These are phyloP conservation scores for Beauveria medogensis DNA, from an alignment of 2,329 filamentous ascomycete genomes.

Conservation along the genomic window DNA sequence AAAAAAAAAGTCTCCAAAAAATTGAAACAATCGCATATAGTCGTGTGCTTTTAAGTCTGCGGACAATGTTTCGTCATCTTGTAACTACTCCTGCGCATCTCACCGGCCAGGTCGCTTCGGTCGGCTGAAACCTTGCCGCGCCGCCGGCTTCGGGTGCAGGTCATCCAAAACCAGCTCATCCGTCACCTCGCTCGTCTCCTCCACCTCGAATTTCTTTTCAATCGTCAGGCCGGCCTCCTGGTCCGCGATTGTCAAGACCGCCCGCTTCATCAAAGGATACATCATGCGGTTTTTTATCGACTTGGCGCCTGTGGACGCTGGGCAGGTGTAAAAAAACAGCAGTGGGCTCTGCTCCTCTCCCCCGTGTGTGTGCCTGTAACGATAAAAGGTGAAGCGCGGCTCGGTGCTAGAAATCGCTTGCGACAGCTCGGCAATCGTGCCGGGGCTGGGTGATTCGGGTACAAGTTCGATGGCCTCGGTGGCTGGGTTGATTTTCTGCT, in stretches of 20 bases:
- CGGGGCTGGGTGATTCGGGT: slow-evolving; percentile 39
- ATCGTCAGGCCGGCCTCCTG: slow-evolving; percentile 56
- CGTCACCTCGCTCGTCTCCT: slow-evolving; percentile 62
- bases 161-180: slow-evolving; percentile 58
- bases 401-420: slow-evolving; percentile 55
- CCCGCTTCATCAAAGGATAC: slow-evolving; percentile 64
- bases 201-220: slow-evolving; percentile 62
- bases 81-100: slow-evolving; percentile 9
- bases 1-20: neutral
- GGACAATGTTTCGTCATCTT: neutral
- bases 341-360: slow-evolving; percentile 49
- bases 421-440: slow-evolving; percentile 50
- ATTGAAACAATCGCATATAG: neutral
- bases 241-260: slow-evolving; percentile 59
- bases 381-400: slow-evolving; percentile 73
- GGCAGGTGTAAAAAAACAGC: slow-evolving; percentile 79
- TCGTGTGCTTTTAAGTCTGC: neutral
- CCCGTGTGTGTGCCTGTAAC: slow-evolving; percentile 50
- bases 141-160: slow-evolving; percentile 58
- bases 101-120: slow-evolving; percentile 71
- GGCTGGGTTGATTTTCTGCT: slow-evolving; percentile 61
- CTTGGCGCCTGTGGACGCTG: slow-evolving; percentile 54
- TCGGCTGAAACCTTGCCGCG: slow-evolving; percentile 62
- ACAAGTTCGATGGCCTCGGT: slow-evolving; percentile 64
- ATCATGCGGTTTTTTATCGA: slow-evolving; percentile 78